A percentile compares a stretch with the other conserved stretches of the same genome.
phyloP scores from a whole-genome alignment of 257 asterid genomes.

The Salvia rosmarinus region DNA sequence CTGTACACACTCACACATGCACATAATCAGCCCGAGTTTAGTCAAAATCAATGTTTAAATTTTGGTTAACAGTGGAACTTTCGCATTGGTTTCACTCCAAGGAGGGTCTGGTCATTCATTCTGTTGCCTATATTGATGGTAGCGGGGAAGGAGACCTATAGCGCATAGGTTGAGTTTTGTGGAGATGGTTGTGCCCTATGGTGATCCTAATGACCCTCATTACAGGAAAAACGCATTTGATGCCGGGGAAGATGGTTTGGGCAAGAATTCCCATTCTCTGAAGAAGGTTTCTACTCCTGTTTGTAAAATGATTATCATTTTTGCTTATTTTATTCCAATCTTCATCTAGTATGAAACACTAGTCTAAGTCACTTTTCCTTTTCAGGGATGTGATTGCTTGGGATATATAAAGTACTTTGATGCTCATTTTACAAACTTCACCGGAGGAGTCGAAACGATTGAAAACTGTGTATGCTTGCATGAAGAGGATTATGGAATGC shows the following conservation, averaged over 20 bases:
- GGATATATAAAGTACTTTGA: conserved; percentile 86
- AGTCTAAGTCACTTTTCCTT: conserved; percentile 17
- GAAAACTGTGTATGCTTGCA: conserved; percentile 97
- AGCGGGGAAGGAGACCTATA: conserved; percentile 94
- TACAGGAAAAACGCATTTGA: conserved; percentile 97
- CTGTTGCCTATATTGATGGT: conserved; percentile 97
- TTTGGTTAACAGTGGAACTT: conserved; percentile 83
- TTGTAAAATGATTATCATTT: neutral
- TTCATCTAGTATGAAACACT: conserved; percentile 27
- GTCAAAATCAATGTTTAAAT: conserved; percentile 26
- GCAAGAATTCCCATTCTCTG: conserved; percentile 92
- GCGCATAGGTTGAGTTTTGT: conserved; percentile 98
- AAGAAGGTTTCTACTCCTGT: conserved; percentile 61
- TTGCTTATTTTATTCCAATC: conserved; percentile 7
- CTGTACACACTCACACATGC: conserved; percentile 11
- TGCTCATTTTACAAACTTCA: conserved; percentile 87
- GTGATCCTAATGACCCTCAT: conserved; percentile 98
- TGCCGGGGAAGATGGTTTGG: conserved; percentile 99
- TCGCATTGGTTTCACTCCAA: conserved; percentile 92
- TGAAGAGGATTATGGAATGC: conserved; percentile 94
- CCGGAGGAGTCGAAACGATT: conserved; percentile 94
- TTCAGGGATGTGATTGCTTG: conserved; percentile 97
- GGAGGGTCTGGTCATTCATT: conserved; percentile 95
- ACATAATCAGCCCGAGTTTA: conserved; percentile 7
- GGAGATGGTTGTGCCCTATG: conserved; percentile 99